Evolutionary conservation across 2,329 filamentous ascomycete genomes (phyloP).

Genomic region (Paramyrothecium roridum): DNA sequence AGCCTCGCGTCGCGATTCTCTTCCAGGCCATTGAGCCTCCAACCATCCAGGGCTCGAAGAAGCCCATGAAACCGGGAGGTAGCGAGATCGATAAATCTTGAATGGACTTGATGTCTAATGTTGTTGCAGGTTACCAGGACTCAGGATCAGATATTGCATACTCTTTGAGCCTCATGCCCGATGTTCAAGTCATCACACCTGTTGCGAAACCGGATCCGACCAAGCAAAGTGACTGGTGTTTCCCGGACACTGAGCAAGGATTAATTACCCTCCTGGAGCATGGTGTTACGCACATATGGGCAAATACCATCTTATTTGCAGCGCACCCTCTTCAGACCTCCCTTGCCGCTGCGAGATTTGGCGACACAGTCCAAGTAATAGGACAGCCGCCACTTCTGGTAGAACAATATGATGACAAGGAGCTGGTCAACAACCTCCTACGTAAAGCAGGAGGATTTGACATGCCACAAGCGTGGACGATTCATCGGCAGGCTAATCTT

Average conservation of each 20-base stretch:
- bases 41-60: slow-evolving; percentile 41
- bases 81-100: neutral
- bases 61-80: slow-evolving; percentile 44
- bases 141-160: slow-evolving; percentile 15
- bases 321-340: slow-evolving; percentile 45
- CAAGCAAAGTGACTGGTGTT: slow-evolving; percentile 9
- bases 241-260: slow-evolving; percentile 14
- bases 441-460: slow-evolving; percentile 31
- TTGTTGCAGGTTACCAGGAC: slow-evolving; percentile 13
- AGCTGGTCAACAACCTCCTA: slow-evolving; percentile 41
- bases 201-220: slow-evolving; percentile 4
- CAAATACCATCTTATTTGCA: slow-evolving; percentile 47
- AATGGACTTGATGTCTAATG: neutral
- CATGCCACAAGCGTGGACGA: slow-evolving; percentile 33
- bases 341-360: slow-evolving; percentile 19
- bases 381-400: slow-evolving; percentile 44
- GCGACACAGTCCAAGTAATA: slow-evolving; percentile 31
- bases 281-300: slow-evolving; percentile 44
- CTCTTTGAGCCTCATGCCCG: slow-evolving; percentile 9
- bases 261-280: slow-evolving; percentile 26
- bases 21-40: slow-evolving; percentile 45
- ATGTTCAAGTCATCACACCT: slow-evolving; percentile 9
- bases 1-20: slow-evolving; percentile 35
- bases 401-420: slow-evolving; percentile 48
- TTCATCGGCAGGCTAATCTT: slow-evolving; percentile 5